These are phyloP conservation scores for Wickerhamiella domercqiae DNA, from an alignment of 805 yeast genomes.

Conservation along the genomic window DNA sequence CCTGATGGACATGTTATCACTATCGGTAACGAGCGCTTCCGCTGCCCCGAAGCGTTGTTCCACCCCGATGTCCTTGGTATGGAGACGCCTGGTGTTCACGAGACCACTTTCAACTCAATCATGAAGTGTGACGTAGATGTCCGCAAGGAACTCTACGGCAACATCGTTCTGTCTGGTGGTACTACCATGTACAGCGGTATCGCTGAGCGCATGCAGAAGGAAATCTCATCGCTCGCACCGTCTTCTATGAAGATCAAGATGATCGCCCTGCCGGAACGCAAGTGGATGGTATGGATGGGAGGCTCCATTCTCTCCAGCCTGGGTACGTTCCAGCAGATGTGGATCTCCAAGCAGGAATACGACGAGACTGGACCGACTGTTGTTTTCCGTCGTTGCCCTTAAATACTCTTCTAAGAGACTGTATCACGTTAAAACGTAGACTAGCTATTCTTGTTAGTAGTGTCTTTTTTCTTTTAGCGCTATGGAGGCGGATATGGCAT, in stretches of 20 bases:
- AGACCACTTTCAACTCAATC: slow-evolving; percentile 88
- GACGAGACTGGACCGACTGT: slow-evolving; percentile 99
- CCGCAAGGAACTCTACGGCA: slow-evolving; percentile 96
- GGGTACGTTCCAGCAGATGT: slow-evolving; percentile 99
- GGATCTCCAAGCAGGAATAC: slow-evolving; percentile 99
- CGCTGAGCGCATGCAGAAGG: slow-evolving; percentile 99
- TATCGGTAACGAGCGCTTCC: slow-evolving; percentile 99
- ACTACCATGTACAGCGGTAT: slow-evolving; percentile 99
- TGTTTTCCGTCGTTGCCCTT: slow-evolving; percentile 92
- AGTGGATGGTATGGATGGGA: slow-evolving; percentile 99
- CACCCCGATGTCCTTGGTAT: slow-evolving; percentile 82
- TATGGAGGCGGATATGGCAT: not conserved
- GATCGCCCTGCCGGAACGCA: slow-evolving; percentile 98
- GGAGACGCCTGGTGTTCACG: slow-evolving; percentile 99
- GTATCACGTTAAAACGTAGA: not conserved
- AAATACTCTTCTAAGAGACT: slow-evolving; percentile 24
- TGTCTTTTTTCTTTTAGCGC: not conserved
- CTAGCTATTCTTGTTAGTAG: not conserved
- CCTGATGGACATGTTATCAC: slow-evolving; percentile 99
- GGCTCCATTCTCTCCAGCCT: slow-evolving; percentile 98
- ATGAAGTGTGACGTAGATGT: slow-evolving; percentile 99
- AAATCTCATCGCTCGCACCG: slow-evolving; percentile 98
- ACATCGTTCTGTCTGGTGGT: slow-evolving; percentile 99
- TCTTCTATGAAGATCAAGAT: slow-evolving; percentile 99
- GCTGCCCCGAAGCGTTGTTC: slow-evolving; percentile 99